A percentile compares a stretch with the other conserved stretches of the same genome.
These are phyloP conservation scores for Cyclocybe cylindracea DNA, from an alignment of 768 basidiomycete genomes.

Conservation along the genomic window DNA sequence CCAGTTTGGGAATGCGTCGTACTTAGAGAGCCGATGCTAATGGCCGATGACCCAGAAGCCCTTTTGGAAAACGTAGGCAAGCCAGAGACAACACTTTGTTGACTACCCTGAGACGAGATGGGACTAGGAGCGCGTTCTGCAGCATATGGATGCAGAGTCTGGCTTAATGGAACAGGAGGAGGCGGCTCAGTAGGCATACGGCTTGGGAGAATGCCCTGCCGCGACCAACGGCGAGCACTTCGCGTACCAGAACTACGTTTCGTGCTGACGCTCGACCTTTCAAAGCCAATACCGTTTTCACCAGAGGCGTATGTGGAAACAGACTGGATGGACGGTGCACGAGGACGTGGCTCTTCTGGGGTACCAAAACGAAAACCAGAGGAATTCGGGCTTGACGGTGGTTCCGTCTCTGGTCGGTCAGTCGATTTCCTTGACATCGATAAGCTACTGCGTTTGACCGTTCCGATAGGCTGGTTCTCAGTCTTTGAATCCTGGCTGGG, in stretches of 20 bases:
- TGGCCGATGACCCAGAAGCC: constrained; percentile 48
- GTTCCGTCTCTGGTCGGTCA: constrained; percentile 25
- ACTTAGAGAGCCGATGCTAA: constrained; percentile 43
- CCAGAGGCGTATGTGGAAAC: constrained; percentile 46
- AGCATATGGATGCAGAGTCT: constrained; percentile 29
- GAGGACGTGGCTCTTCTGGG: constrained; percentile 34
- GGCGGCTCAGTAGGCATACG: constrained; percentile 59
- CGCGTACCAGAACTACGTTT: constrained; percentile 33
- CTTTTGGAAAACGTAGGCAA: constrained; percentile 58
- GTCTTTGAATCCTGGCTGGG: background rate
- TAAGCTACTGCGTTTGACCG: constrained; percentile 15
- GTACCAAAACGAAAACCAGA: constrained; percentile 35
- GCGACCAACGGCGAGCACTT: constrained; percentile 53
- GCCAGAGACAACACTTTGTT: constrained; percentile 44
- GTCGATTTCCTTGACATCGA: constrained; percentile 15
- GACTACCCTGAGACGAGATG: constrained; percentile 38
- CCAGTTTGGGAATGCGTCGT: constrained; percentile 38
- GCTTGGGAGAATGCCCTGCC: constrained; percentile 50
- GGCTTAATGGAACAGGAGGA: constrained; percentile 43
- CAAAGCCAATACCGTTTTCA: constrained; percentile 33
- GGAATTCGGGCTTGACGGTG: constrained; percentile 23
- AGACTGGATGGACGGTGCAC: constrained; percentile 44
- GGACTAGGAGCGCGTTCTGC: constrained; percentile 36
- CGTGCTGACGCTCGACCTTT: constrained; percentile 39
- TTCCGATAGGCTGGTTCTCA: constrained; percentile 9